These are phyloP conservation scores for Panicum miliaceum DNA, from an alignment of 176 grass and related monocot species.

Conservation along the genomic window DNA sequence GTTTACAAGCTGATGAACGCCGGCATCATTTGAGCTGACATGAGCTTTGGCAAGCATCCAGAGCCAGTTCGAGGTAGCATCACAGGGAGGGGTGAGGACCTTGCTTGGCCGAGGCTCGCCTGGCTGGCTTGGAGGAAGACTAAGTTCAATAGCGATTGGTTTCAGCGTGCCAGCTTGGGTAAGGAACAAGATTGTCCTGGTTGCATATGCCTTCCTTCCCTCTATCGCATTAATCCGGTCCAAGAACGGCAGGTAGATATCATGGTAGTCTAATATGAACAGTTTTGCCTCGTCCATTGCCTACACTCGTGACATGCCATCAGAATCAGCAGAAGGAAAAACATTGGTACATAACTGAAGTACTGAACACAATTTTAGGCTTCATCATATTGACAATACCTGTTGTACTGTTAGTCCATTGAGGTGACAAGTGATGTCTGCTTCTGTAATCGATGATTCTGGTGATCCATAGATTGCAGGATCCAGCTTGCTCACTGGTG, in stretches of 20 bases:
- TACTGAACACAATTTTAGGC: slow-evolving; percentile 24
- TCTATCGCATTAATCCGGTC: slow-evolving; percentile 85
- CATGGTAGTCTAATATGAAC: slow-evolving; percentile 83
- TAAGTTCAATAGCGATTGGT: slow-evolving; percentile 90
- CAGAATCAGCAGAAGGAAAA: slow-evolving; percentile 34
- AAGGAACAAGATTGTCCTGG: slow-evolving; percentile 83
- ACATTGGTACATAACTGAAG: slow-evolving; percentile 3
- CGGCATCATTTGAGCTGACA: slow-evolving; percentile 91
- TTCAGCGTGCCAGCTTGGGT: slow-evolving; percentile 83
- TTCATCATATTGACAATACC: slow-evolving; percentile 49
- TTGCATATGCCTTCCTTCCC: slow-evolving; percentile 92
- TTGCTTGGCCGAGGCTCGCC: slow-evolving; percentile 57
- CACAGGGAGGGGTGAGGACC: slow-evolving; percentile 78
- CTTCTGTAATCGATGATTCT: slow-evolving; percentile 82
- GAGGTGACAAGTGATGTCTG: slow-evolving; percentile 74
- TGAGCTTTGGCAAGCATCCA: slow-evolving; percentile 99
- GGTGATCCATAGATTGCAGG: slow-evolving; percentile 71
- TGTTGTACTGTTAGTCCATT: slow-evolving; percentile 82
- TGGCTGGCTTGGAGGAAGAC: slow-evolving; percentile 61
- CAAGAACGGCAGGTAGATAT: slow-evolving; percentile 87
- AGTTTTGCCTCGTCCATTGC: slow-evolving; percentile 81
- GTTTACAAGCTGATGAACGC: slow-evolving; percentile 94
- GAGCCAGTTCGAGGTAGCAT: slow-evolving; percentile 91
- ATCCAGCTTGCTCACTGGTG: slow-evolving; percentile 85
- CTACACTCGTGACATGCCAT: slow-evolving; percentile 52